Percentiles rank a stretch among this genome's conserved stretches.
Evolutionary conservation across 345 rosid species (phyloP).

Genomic region (Rhodomyrtus tomentosa): DNA sequence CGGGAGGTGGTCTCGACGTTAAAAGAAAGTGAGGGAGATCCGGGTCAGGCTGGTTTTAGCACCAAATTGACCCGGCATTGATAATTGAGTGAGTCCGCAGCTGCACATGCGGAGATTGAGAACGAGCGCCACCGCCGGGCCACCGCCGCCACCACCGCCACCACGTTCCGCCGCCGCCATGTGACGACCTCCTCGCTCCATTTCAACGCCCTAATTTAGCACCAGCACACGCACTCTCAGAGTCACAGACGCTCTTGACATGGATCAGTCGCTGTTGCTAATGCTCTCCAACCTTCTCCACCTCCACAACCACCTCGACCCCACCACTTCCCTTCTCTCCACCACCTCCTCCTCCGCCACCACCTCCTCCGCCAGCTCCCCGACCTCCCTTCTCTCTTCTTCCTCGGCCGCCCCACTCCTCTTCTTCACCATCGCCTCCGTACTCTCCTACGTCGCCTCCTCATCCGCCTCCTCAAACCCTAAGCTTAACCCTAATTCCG

Average conservation of each 20-base stretch:
- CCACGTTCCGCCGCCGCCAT: background rate
- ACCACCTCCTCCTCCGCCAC: slow-evolving; percentile 30
- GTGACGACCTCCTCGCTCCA: background rate
- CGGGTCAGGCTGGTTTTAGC: background rate
- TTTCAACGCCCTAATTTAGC: background rate
- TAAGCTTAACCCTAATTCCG: slow-evolving; percentile 1
- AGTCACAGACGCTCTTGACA: background rate
- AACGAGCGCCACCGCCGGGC: background rate
- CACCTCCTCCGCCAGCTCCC: slow-evolving; percentile 30
- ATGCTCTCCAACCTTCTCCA: slow-evolving; percentile 90
- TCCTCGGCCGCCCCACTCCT: slow-evolving; percentile 22
- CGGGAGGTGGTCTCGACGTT: too few relatives aligned
- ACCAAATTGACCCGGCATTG: background rate
- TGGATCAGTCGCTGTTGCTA: slow-evolving; percentile 82
- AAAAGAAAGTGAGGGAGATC: background rate
- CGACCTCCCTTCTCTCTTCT: slow-evolving; percentile 30
- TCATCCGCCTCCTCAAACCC: slow-evolving; percentile 26
- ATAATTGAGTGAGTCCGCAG: background rate
- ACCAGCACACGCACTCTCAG: background rate
- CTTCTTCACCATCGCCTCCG: slow-evolving; percentile 22
- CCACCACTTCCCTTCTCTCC: slow-evolving; percentile 52
- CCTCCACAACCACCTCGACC: slow-evolving; percentile 80
- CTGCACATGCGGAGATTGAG: background rate
- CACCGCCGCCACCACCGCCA: background rate
- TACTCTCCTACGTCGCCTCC: slow-evolving; percentile 22